Base-by-base conservation (phyloP, 2,329 filamentous ascomycete genomes). In the Calonectria pteridis region DNA sequence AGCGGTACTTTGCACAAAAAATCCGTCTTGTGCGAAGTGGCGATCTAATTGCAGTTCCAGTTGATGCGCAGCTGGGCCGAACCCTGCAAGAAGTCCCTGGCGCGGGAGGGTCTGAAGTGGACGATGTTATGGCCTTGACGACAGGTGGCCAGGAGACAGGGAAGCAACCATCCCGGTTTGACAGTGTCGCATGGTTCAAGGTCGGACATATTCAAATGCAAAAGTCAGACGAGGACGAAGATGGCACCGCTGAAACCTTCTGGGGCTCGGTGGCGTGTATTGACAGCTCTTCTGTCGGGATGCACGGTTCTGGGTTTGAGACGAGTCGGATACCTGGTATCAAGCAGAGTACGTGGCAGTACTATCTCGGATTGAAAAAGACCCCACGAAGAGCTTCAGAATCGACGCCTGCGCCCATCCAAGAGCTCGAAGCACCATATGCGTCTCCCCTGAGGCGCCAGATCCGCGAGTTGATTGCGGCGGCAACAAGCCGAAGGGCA, bases 261-360 rank as follows among this genome's bases (percentile, higher is more conserved):
- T 99, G 97, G 97, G 95, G 95, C 46, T 94, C 94, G 1, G 92
- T 96, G 49, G 95, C 94, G 3, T 93, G 93, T 59, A 95, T 99
- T 63, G 96, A 98, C 83, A 94, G 94, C 55, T 91, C 93, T 9
- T 94, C 93, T 72, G 97, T 97, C 4, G 94, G 95, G 73, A 96
- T 98, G 89, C 94, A 96, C 72, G 95, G 98, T 81, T 95, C 96
- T 43, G 97, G 97, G 4, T 97, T 94, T 76, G 94, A 95, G 80
- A 94, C 94, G 58, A 93, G 94, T 80, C 93, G 93, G 66, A 89
- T 98, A 9, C 96, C 96, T 0, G 92, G 94, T 9, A 93, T 92
- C 0, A 91, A 93, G 75, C 91, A 91, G 71, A 98, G 91, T 82
- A 92, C 92, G 23, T 98, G 96, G 96, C 93, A 94, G 75, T 97